phyloP scores from a whole-genome alignment of 2,329 filamentous ascomycete genomes.

The Aquanectria penicillioides region DNA sequence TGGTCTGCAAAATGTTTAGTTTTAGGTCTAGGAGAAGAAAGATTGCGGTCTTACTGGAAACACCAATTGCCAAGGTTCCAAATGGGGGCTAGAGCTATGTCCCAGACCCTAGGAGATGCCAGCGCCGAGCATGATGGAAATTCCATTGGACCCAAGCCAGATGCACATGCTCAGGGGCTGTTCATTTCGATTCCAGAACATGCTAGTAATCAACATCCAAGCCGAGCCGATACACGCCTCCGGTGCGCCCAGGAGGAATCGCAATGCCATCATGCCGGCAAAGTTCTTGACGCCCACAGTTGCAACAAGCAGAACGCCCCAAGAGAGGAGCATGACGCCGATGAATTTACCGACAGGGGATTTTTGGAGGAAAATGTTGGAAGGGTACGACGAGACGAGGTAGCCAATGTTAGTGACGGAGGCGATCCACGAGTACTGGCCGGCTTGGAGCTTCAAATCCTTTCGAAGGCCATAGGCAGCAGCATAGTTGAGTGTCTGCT shows the following conservation, averaged over 20 bases:
- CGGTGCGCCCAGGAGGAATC: neutral
- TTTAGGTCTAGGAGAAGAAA: neutral
- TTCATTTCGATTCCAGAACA: conserved; percentile 1
- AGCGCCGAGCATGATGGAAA: conserved; percentile 10
- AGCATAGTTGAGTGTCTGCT: neutral
- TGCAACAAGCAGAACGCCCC: neutral
- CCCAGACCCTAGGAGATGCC: conserved; percentile 13
- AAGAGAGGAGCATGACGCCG: neutral
- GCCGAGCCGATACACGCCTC: neutral
- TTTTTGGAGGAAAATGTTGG: neutral
- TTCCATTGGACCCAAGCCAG: conserved; percentile 10
- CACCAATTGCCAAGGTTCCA: conserved; percentile 8
- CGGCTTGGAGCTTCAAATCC: neutral
- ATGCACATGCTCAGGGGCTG: conserved; percentile 10
- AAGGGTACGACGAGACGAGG: neutral
- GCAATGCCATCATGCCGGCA: neutral
- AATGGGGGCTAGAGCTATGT: neutral
- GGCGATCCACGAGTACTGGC: neutral
- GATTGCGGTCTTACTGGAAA: neutral
- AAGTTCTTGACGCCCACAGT: neutral
- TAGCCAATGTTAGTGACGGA: conserved; percentile 4
- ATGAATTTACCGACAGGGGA: neutral
- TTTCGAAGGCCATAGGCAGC: neutral
- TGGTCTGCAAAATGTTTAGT: neutral
- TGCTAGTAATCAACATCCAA: neutral